Conservation (phyloP, 306 rosid genomes). For the Rubus idaeus region DNA sequence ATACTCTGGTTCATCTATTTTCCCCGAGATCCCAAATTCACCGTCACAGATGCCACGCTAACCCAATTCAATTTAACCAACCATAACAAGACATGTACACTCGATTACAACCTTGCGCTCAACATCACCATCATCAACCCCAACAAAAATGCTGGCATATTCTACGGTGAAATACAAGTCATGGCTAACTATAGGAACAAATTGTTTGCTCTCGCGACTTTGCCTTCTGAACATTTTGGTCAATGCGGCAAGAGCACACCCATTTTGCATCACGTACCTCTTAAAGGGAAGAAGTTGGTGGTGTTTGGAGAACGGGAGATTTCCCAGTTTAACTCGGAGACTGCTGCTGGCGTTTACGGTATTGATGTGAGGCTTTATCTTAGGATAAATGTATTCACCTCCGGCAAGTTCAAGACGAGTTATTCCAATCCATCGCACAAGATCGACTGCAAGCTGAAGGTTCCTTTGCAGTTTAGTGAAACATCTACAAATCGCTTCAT, state of each 20-base stretch:
- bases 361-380: constrained; percentile 9
- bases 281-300: constrained; percentile 17
- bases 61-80: constrained; percentile 37
- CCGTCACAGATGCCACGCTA: constrained; percentile 50
- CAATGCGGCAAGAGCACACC: constrained; percentile 52
- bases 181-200: constrained; percentile 37
- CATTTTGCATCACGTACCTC: constrained; percentile 7
- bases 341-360: constrained; percentile 11
- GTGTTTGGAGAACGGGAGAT: background rate
- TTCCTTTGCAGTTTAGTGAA: background rate
- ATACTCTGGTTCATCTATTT: constrained; percentile 51
- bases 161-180: constrained; percentile 47
- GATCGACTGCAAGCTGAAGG: constrained; percentile 8
- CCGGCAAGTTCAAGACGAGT: background rate
- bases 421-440: background rate
- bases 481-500: background rate
- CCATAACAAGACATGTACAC: constrained; percentile 20
- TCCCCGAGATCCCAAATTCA: constrained; percentile 49
- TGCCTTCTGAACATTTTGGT: constrained; percentile 33
- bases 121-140: constrained; percentile 52
- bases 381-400: background rate
- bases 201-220: constrained; percentile 18
- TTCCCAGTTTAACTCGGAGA: constrained; percentile 9
- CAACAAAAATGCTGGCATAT: constrained; percentile 45
- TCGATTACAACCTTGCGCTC: constrained; percentile 21